phyloP scores from a whole-genome alignment of 345 rosid species.

The Luvunga scandens region DNA sequence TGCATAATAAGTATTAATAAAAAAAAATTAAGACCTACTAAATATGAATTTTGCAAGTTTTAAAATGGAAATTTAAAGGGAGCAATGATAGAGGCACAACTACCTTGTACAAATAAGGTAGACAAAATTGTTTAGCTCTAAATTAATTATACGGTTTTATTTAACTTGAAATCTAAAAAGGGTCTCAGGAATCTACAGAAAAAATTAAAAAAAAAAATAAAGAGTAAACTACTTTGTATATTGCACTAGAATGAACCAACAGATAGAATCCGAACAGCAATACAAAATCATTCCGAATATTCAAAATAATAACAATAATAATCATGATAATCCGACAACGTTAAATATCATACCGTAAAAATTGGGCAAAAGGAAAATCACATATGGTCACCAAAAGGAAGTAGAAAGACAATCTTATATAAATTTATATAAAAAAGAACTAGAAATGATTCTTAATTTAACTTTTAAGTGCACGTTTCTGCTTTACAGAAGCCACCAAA shows the following conservation, averaged over 20 bases:
- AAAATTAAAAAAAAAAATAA: too few species aligned
- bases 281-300: not conserved
- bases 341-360: not conserved
- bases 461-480: not conserved
- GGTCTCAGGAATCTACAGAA: too few species aligned
- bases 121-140: too few species aligned
- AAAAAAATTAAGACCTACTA: not conserved
- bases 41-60: too few species aligned
- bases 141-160: too few species aligned
- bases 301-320: not conserved
- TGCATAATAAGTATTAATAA: not conserved
- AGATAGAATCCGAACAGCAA: not conserved
- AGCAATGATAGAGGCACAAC: too few species aligned
- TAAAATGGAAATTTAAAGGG: too few species aligned
- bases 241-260: not conserved
- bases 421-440: not conserved
- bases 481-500: not conserved
- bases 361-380: slow-evolving; percentile 10
- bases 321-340: not conserved
- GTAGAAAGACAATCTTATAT: not conserved
- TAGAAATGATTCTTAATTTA: not conserved
- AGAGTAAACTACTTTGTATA: too few species aligned
- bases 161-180: too few species aligned
- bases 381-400: slow-evolving; percentile 9
- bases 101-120: too few species aligned